Percentiles rank a stretch among this genome's conserved stretches.
Evolutionary conservation across 106 monocot species (phyloP).

Genomic region (Acanthochlamys bracteata): DNA sequence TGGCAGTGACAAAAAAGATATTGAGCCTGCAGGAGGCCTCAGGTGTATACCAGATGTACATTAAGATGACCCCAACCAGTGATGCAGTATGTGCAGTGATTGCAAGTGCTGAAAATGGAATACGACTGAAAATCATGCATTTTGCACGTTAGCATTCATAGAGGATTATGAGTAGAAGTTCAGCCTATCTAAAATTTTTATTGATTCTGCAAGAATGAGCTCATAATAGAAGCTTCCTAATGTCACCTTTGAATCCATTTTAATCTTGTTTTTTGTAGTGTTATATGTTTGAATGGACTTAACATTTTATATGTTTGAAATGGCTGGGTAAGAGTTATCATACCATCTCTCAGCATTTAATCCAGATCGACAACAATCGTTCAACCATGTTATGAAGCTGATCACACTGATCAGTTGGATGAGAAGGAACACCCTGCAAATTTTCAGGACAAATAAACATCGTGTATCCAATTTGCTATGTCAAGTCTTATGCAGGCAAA

Average conservation of each 20-base stretch:
- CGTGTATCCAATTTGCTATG: too few relatives aligned
- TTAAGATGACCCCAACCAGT: conserved; percentile 55
- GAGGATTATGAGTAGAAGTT: too few relatives aligned
- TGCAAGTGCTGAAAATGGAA: conserved; percentile 41
- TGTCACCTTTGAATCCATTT: too few relatives aligned
- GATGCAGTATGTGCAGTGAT: conserved; percentile 41
- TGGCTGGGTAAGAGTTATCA: not conserved
- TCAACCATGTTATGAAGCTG: conserved; percentile 87
- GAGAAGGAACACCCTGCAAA: conserved; percentile 76
- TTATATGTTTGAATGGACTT: too few relatives aligned
- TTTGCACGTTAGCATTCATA: too few relatives aligned
- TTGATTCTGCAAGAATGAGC: too few relatives aligned
- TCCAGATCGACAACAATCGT: conserved; percentile 55
- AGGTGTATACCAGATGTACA: conserved; percentile 87
- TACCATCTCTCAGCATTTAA: conserved; percentile 76
- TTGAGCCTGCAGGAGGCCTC: conserved; percentile 55
- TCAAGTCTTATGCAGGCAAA: too few relatives aligned
- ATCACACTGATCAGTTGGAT: conserved; percentile 88
- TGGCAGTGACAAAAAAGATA: conserved; percentile 82
- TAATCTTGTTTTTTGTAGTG: too few relatives aligned
- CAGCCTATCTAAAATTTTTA: too few relatives aligned
- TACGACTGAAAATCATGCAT: conserved; percentile 40
- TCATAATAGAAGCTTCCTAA: too few relatives aligned
- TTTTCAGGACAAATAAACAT: too few relatives aligned
- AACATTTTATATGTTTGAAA: too few relatives aligned